Conservation (phyloP, 2,329 filamentous ascomycete species). For the Sclerotinia spermophila region DNA sequence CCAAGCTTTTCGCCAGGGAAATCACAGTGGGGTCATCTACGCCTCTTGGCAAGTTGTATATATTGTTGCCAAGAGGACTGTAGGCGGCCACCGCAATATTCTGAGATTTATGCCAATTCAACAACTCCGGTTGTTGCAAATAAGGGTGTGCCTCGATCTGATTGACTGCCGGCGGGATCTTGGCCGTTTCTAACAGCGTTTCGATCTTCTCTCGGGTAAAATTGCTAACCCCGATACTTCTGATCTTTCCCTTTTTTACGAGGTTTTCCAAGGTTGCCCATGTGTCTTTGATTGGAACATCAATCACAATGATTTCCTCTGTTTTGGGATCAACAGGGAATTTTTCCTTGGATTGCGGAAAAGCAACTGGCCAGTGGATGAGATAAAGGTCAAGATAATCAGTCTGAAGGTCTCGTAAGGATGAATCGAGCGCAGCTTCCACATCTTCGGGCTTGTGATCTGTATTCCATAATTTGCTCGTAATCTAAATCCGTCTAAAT, state of each 20-base stretch:
- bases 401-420: conserved; percentile 67
- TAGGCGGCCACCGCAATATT: conserved; percentile 61
- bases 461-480: conserved; percentile 68
- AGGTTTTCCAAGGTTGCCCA: conserved; percentile 43
- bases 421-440: conserved; percentile 64
- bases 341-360: conserved; percentile 21
- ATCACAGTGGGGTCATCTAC: conserved; percentile 49
- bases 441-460: conserved; percentile 70
- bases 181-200: conserved; percentile 48
- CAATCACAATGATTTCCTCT: conserved; percentile 22
- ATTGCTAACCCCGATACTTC: conserved; percentile 51
- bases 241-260: conserved; percentile 40
- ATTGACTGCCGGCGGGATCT: conserved; percentile 57
- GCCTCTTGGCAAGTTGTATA: conserved; percentile 42
- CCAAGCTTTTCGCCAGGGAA: conserved; percentile 50
- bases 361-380: conserved; percentile 76
- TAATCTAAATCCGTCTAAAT: conserved; percentile 48
- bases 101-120: conserved; percentile 54
- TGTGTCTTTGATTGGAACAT: conserved; percentile 38
- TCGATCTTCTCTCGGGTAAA: conserved; percentile 45
- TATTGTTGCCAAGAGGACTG: conserved; percentile 60
- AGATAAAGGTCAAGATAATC: conserved; percentile 81
- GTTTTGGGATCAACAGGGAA: conserved; percentile 25
- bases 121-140: conserved; percentile 57
- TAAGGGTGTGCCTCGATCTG: conserved; percentile 69